Conservation (phyloP, 495 filamentous ascomycete species). For the Tetracladium marchalianum region DNA sequence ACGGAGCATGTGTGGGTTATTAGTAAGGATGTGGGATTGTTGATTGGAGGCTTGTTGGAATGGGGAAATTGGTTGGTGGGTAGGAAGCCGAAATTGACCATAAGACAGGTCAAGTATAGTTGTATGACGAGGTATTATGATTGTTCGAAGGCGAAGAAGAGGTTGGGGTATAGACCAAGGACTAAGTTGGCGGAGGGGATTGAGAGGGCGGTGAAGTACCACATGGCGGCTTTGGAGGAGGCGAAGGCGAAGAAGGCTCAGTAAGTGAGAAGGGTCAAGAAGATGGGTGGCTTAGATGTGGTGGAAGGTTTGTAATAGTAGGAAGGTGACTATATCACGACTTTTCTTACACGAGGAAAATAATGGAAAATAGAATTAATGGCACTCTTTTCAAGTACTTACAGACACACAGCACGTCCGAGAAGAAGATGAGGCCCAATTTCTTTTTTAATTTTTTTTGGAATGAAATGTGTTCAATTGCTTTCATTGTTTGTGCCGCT, state of each 20-base stretch:
- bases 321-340: too few relatives aligned
- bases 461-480: too few relatives aligned
- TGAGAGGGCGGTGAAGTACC: slow-evolving; percentile 55
- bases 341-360: too few relatives aligned
- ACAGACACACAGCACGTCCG: too few relatives aligned
- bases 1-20: slow-evolving; percentile 63
- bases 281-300: background rate
- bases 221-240: slow-evolving; percentile 43
- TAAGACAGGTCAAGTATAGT: slow-evolving; percentile 62
- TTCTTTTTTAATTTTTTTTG: too few relatives aligned
- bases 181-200: slow-evolving; percentile 69
- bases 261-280: slow-evolving; percentile 1
- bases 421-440: too few relatives aligned
- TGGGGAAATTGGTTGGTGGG: slow-evolving; percentile 52
- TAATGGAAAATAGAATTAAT: too few relatives aligned
- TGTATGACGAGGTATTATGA: slow-evolving; percentile 83
- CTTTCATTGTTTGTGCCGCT: too few relatives aligned
- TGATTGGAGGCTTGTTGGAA: slow-evolving; percentile 62
- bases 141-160: slow-evolving; percentile 70
- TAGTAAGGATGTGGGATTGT: slow-evolving; percentile 48
- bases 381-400: too few relatives aligned
- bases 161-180: slow-evolving; percentile 67
- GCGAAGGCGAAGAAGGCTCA: slow-evolving; percentile 20
- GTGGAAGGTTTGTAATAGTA: too few relatives aligned
- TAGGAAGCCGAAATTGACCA: slow-evolving; percentile 67